phyloP scores from a whole-genome alignment of 257 asterid species.

The Rubia yunnanensis region DNA sequence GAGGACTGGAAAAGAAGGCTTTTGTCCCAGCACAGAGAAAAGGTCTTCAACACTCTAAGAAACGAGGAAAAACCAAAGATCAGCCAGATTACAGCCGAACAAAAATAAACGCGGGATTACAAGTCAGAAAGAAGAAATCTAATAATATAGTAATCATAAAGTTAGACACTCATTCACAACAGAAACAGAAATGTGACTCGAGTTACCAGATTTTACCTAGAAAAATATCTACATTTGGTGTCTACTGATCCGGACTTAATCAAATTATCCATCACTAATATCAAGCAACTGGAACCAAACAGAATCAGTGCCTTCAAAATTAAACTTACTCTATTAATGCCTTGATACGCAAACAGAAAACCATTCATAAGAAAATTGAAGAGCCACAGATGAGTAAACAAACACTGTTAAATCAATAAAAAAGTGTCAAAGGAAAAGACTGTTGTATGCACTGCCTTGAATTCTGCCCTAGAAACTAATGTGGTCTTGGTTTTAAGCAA shows the following conservation, averaged over 20 bases:
- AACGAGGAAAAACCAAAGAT: not conserved
- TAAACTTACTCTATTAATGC: not conserved
- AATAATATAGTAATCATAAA: not conserved
- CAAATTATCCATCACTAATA: not conserved
- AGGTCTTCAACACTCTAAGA: not conserved
- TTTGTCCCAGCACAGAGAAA: constrained; percentile 10
- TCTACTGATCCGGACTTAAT: not conserved
- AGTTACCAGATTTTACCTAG: not conserved
- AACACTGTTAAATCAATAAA: not conserved
- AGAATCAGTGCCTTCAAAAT: not conserved
- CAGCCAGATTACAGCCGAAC: not conserved
- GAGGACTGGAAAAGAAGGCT: constrained; percentile 7
- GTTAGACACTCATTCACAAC: not conserved
- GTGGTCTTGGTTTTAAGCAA: no score
- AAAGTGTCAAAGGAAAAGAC: not conserved
- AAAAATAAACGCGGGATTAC: not conserved
- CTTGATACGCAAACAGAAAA: not conserved
- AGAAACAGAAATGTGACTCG: not conserved
- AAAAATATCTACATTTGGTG: not conserved
- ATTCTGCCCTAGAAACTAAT: not conserved
- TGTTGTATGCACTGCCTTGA: not conserved
- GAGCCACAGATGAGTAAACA: not conserved
- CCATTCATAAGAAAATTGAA: not conserved
- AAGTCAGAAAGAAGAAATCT: not conserved
- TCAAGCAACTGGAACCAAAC: not conserved